Evolutionary conservation across 169 alveolate genomes (phyloP).

Genomic region (Eimeria necatrix): DNA sequence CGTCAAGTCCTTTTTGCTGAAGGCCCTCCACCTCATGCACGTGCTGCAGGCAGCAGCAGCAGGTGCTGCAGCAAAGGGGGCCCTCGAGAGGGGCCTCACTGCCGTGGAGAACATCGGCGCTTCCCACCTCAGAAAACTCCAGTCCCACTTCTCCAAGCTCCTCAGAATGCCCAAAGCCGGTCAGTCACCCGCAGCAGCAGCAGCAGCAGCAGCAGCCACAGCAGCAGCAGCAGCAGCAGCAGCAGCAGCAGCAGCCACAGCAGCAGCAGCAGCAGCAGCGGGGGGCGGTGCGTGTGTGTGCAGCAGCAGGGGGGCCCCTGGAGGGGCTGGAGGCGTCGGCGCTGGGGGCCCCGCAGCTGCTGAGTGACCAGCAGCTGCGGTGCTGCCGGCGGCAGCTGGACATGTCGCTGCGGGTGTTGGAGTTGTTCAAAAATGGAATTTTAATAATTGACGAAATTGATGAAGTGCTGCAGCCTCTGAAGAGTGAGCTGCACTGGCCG

Average conservation of each 20-base stretch:
- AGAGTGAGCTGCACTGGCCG: constrained; percentile 97
- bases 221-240: constrained; percentile 28
- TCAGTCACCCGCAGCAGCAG: neutral
- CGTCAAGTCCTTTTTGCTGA: constrained; percentile 92
- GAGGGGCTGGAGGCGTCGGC: constrained; percentile 43
- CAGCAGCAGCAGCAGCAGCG: neutral
- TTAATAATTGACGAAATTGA: constrained; percentile 95
- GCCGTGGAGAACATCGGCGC: constrained; percentile 39
- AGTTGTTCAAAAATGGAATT: constrained; percentile 83
- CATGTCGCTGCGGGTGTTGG: constrained; percentile 61
- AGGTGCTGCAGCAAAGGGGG: constrained; percentile 57
- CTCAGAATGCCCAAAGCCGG: constrained; percentile 68
- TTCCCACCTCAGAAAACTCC: constrained; percentile 73
- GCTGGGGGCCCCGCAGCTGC: constrained; percentile 42
- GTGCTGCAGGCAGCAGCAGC: constrained; percentile 85
- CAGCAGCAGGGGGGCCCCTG: neutral
- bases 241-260: neutral
- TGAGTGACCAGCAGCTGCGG: constrained; percentile 67
- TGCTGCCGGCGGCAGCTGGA: constrained; percentile 68
- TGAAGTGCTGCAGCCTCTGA: constrained; percentile 93
- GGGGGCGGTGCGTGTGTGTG: neutral
- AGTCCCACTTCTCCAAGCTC: constrained; percentile 34
- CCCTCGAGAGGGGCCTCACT: constrained; percentile 25
- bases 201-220: constrained; percentile 24
- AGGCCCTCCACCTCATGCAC: constrained; percentile 89